Percentiles rank a stretch among this genome's conserved stretches.
Evolutionary conservation across 768 basidiomycete species (phyloP).

Genomic region (Filobasidium floriforme): DNA sequence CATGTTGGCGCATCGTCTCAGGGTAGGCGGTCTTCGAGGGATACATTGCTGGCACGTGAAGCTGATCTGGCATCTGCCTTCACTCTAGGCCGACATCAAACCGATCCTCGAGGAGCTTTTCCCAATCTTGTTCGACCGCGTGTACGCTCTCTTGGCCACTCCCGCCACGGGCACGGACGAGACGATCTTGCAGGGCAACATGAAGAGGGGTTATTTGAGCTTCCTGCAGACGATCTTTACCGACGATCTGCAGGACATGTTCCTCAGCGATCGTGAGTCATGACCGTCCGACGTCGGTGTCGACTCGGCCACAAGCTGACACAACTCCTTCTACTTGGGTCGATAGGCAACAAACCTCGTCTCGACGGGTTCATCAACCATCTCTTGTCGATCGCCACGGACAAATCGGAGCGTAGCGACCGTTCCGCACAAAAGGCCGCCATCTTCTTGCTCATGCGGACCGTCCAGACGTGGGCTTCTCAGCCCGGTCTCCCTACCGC

Average conservation of each 20-base stretch:
- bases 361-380: slow-evolving; percentile 66
- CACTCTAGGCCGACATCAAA: slow-evolving; percentile 66
- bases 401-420: slow-evolving; percentile 66
- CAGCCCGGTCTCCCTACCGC: slow-evolving; percentile 29
- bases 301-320: no score
- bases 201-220: slow-evolving; percentile 78
- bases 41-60: no score
- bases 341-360: slow-evolving; percentile 56
- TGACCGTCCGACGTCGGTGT: not conserved
- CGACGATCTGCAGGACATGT: slow-evolving; percentile 70
- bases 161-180: slow-evolving; percentile 83
- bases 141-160: slow-evolving; percentile 68
- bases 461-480: slow-evolving; percentile 46
- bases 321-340: not conserved
- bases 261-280: slow-evolving; percentile 76
- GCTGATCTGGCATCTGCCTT: not conserved
- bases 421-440: slow-evolving; percentile 68
- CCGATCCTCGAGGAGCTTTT: slow-evolving; percentile 83
- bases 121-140: slow-evolving; percentile 74
- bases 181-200: slow-evolving; percentile 63
- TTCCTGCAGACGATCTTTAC: slow-evolving; percentile 74
- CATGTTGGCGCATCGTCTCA: slow-evolving; percentile 79
- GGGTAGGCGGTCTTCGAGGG: no score
- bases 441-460: slow-evolving; percentile 59
- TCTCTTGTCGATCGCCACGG: slow-evolving; percentile 65